Base-by-base conservation (phyloP, 108 stramenopile genomes). In the Pseudonitzschia delicatissima region DNA sequence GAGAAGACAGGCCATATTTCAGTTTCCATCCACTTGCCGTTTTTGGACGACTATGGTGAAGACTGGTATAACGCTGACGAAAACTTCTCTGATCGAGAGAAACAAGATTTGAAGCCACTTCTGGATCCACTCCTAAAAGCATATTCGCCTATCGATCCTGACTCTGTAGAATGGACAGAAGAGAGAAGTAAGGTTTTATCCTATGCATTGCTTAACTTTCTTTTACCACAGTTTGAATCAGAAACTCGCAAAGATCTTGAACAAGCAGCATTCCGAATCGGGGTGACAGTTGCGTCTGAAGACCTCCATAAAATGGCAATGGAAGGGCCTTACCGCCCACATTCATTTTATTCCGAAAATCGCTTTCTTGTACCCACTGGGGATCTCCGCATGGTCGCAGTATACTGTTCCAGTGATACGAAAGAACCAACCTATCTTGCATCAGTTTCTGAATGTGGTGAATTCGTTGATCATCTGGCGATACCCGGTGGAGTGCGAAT, bases 271-370 rank as follows among this genome's bases (percentile, higher is more conserved):
- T 77, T 71, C 44, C 77, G 86, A 45, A 60, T 85, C 21, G 94
- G 89, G 25, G 81, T 90, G 0, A 71, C 73, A 34, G 83, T 78
- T 42, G 89, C 94, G 28, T 84, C 81, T 29, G 82, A 83, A 52
- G 85, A 77, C 62, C 76, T 95, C 13, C 76, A 74, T 31, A 57
- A 73, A 50, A 83, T 95, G 86, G 91, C 94, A 45, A 91, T 95
- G 87, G 89, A 88, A 71, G 94, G 94, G 32, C 94, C 94, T 15
- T 85, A 89, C 65, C 86, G 88, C 32, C 91, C 91, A n/a, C 73
- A 78, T 42, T 63, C 87, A 51, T 44, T 81, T 13, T 82, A 83
- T 35, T 58, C 69, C 23, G 87, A 88, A 59, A 92, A 88, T 78
- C 81, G 88, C 26, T 91, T 91, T 67, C 64, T 92, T 17, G 67